Percentiles rank a stretch among this genome's conserved stretches.
phyloP scores from a whole-genome alignment of 371 early-diverging fungal genomes.

The Apophysomyces elegans region DNA sequence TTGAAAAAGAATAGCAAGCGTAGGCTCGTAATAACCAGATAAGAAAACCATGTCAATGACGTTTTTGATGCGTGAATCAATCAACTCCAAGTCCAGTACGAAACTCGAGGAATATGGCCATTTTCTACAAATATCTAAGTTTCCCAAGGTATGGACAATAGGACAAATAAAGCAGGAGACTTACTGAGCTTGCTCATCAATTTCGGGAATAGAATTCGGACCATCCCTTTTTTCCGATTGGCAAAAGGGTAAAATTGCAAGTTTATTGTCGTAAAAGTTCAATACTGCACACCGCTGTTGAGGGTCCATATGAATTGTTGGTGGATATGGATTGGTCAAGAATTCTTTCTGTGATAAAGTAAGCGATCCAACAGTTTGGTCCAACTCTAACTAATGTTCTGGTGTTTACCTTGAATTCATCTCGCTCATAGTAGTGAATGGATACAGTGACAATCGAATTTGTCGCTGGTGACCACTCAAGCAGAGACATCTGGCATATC shows the following conservation, averaged over 20 bases:
- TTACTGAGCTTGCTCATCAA: conserved; percentile 55
- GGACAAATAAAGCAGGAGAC: background rate
- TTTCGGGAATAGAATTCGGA: conserved; percentile 25
- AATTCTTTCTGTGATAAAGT: conserved; percentile 55
- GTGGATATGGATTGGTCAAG: conserved; percentile 66
- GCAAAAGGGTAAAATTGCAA: conserved; percentile 92
- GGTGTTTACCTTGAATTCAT: conserved; percentile 76
- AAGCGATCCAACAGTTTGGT: background rate
- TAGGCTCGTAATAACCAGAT: conserved; percentile 91
- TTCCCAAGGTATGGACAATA: background rate
- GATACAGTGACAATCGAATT: conserved; percentile 89
- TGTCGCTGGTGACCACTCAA: conserved; percentile 82
- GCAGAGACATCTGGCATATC: conserved; percentile 78
- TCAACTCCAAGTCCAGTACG: conserved; percentile 74
- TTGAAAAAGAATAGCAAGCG: conserved; percentile 92
- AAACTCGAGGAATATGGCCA: conserved; percentile 80
- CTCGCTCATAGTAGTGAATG: conserved; percentile 95
- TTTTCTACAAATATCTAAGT: conserved; percentile 38
- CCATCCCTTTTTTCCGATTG: conserved; percentile 63
- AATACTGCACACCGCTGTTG: conserved; percentile 87
- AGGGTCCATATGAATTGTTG: conserved; percentile 76
- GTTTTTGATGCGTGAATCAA: conserved; percentile 75
- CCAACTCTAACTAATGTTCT: background rate
- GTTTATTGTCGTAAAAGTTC: conserved; percentile 82
- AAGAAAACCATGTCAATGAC: conserved; percentile 92